Base-by-base conservation (phyloP, 331 rosid genomes). In the Cydonia oblonga region DNA sequence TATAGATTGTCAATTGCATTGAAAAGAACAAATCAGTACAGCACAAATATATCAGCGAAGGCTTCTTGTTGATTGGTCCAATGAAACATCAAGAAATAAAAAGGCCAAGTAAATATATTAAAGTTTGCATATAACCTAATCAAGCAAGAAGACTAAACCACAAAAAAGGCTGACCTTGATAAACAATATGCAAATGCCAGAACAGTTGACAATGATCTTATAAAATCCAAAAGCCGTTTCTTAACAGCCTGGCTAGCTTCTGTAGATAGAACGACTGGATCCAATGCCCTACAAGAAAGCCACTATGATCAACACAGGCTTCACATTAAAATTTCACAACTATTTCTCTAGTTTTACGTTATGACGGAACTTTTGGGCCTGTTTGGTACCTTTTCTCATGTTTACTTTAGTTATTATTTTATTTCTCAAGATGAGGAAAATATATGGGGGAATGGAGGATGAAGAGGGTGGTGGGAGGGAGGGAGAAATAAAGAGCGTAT, bases 141-240 rank as follows among this genome's bases (percentile, higher is more conserved):
- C 72, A 54, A 73, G 68, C 71, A 74, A n/a, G 69, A 78, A 57
- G 35, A 72, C 42, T 23, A 73, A 64, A 60, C 51, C 52, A 70
- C 74, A 66, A 75, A 77, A 73, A n/a, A 68, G 63, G 64, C 87
- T 70, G 46, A 93, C 98, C 97, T 88, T 75, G 98, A 90, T 84
- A 90, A 79, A 83, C 97, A 93, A 85, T 87, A 93, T 64, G 98
- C 92, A 8, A 87, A 86, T 73, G 98, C 87, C 78, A 93, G 80
- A 64, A 93, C 96, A 51, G 95, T 89, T 7, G 98, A 90, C 83
- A 93, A 81, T 18, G 98, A 90, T 87, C 89, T 87, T 44, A 89
- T 84, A 79, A 93, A 93, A 77, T 84, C 79, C 87, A 93, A 60
- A 69, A 90, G 85, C 42, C 98, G 86, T 66, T 86, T 89, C 87